Conservation (phyloP, 768 basidiomycete species). For the Leccinum fibrillosum region DNA sequence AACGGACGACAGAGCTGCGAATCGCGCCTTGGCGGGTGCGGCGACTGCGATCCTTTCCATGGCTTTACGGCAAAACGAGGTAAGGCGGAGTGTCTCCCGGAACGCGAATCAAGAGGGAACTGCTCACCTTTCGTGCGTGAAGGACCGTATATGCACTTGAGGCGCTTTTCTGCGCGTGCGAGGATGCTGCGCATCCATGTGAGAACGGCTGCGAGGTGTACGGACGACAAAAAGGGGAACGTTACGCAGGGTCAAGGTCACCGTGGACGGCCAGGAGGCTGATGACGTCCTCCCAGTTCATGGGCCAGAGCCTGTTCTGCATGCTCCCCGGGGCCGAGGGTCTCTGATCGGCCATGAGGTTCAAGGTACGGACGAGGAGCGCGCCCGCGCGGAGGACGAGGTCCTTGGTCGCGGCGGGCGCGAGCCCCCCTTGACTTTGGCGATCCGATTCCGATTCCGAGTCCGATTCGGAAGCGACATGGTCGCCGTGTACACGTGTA, state of each 20-base stretch:
- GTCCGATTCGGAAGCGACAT: constrained; percentile 16
- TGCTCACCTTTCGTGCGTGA: constrained; percentile 17
- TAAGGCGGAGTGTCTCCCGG: not conserved
- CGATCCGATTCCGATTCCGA: constrained; percentile 30
- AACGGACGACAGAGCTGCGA: not conserved
- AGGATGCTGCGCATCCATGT: constrained; percentile 16
- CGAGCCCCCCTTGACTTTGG: constrained; percentile 18
- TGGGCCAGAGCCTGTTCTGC: constrained; percentile 60
- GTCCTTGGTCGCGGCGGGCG: constrained; percentile 27
- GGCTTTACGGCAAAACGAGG: constrained; percentile 6
- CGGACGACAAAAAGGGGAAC: not conserved
- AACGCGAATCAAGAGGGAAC: not conserved
- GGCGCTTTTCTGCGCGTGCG: constrained; percentile 25
- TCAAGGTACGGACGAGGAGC: constrained; percentile 51
- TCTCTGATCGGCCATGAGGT: constrained; percentile 51
- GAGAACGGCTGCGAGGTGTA: not conserved
- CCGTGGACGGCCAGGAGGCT: constrained; percentile 46
- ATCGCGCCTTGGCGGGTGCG: constrained; percentile 16
- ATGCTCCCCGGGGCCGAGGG: constrained; percentile 55
- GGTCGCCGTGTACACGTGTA: constrained; percentile 11
- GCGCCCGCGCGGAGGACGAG: constrained; percentile 43
- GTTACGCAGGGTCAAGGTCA: constrained; percentile 27
- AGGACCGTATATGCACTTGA: constrained; percentile 29
- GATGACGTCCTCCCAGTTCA: constrained; percentile 65
- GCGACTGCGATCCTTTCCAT: constrained; percentile 11